A percentile compares a stretch with the other conserved stretches of the same genome.
phyloP scores from a whole-genome alignment of 108 stramenopile genomes.

The Nitzschia inconspicua region DNA sequence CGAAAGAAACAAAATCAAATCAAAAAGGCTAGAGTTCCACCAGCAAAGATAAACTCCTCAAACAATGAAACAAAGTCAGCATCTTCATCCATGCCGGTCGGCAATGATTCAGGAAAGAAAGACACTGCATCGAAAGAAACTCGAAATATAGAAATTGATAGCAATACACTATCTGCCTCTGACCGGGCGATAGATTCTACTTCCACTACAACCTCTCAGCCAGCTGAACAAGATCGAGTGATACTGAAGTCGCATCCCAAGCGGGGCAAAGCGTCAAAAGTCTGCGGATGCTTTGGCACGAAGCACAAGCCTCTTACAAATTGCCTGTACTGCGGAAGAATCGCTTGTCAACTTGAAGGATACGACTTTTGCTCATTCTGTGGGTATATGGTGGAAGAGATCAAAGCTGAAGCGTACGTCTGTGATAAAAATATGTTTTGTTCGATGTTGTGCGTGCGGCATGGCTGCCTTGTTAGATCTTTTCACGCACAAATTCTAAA shows the following conservation, averaged over 20 bases:
- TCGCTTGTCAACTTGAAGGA: constrained; percentile 49
- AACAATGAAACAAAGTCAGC: not conserved
- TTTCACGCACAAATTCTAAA: too few species aligned
- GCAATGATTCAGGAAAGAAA: not conserved
- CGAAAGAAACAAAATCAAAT: not conserved
- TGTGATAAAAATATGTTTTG: too few species aligned
- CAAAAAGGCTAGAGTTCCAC: constrained; percentile 15
- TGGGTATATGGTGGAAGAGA: constrained; percentile 29
- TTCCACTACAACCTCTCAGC: not conserved
- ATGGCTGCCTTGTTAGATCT: too few species aligned
- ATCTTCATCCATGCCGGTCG: not conserved
- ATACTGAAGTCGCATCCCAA: constrained; percentile 13
- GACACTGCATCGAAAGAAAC: not conserved
- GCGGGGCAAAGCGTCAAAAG: constrained; percentile 24
- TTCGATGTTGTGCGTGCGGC: too few species aligned
- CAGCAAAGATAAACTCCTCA: constrained; percentile 7
- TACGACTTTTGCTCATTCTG: constrained; percentile 60
- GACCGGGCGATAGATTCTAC: not conserved
- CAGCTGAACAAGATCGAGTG: not conserved
- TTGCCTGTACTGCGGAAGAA: constrained; percentile 59
- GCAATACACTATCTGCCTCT: too few species aligned
- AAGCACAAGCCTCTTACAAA: constrained; percentile 51
- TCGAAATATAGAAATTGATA: not conserved
- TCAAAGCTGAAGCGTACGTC: constrained; percentile 3
- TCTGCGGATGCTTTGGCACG: constrained; percentile 63